A percentile compares a stretch with the other conserved stretches of the same genome.
These are phyloP conservation scores for Sporothrix brasiliensis DNA, from an alignment of 2,329 filamentous ascomycete genomes.

Conservation along the genomic window DNA sequence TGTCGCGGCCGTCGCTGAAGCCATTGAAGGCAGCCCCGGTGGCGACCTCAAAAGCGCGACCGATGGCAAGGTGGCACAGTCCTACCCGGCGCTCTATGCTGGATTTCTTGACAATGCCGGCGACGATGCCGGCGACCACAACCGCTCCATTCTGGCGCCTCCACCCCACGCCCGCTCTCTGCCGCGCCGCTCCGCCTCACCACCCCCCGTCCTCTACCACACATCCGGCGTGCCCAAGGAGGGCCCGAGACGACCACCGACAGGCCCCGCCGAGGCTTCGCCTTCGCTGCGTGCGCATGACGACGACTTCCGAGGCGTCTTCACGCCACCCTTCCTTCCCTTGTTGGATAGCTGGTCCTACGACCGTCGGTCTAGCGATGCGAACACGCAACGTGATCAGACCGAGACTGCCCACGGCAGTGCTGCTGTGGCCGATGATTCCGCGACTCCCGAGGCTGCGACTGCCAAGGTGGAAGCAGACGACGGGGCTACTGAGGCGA, in stretches of 20 bases:
- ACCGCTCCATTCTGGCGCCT: conserved; percentile 25
- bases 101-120: conserved; percentile 34
- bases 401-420: background rate
- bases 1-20: conserved; percentile 51
- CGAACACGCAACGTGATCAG: conserved; percentile 34
- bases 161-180: conserved; percentile 33
- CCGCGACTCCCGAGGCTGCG: background rate
- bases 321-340: conserved; percentile 65
- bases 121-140: conserved; percentile 39
- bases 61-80: conserved; percentile 39
- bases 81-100: conserved; percentile 50
- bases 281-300: conserved; percentile 48
- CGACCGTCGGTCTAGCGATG: conserved; percentile 4
- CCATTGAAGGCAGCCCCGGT: conserved; percentile 48
- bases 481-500: background rate
- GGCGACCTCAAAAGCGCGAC: conserved; percentile 35
- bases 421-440: conserved; percentile 31
- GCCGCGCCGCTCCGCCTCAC: conserved; percentile 40
- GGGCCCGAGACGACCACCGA: conserved; percentile 38
- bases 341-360: conserved; percentile 55
- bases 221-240: conserved; percentile 45
- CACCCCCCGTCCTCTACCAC: conserved; percentile 48
- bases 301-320: conserved; percentile 63
- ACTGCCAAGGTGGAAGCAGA: background rate
- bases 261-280: conserved; percentile 32